Evolutionary conservation across 164 flowering plant species (phyloP).

Genomic region (Protea cynaroides): DNA sequence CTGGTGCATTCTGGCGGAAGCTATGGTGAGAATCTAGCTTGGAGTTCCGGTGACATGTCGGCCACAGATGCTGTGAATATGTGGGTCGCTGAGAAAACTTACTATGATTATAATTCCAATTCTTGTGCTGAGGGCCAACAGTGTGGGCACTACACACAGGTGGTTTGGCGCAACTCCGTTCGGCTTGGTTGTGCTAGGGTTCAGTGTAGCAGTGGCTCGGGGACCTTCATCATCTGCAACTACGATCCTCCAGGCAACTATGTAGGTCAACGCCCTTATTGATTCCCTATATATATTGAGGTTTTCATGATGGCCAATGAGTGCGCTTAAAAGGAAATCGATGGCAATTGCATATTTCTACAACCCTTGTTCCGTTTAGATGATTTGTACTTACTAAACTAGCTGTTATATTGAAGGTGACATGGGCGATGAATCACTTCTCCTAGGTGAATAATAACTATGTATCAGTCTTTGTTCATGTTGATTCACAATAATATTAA

Average conservation of each 20-base stretch:
- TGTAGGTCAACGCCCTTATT: conserved; percentile 23
- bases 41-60: conserved; percentile 13
- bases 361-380: too few species aligned
- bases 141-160: conserved; percentile 45
- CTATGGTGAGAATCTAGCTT: conserved; percentile 44
- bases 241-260: conserved; percentile 28
- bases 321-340: too few species aligned
- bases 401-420: too few species aligned
- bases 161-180: conserved; percentile 39
- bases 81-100: conserved; percentile 35
- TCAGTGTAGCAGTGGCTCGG: conserved; percentile 15
- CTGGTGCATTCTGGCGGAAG: conserved; percentile 27
- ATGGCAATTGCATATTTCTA: too few species aligned
- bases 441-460: too few species aligned
- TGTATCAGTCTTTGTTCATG: too few species aligned
- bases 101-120: conserved; percentile 31
- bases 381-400: too few species aligned
- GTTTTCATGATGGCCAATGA: too few species aligned
- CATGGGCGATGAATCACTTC: too few species aligned
- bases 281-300: too few species aligned
- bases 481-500: too few species aligned
- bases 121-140: conserved; percentile 16
- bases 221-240: conserved; percentile 25
- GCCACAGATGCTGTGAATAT: conserved; percentile 29
- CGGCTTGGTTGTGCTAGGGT: conserved; percentile 18